Base-by-base conservation (phyloP, 768 basidiomycete species). In the Megacollybia marginata region DNA sequence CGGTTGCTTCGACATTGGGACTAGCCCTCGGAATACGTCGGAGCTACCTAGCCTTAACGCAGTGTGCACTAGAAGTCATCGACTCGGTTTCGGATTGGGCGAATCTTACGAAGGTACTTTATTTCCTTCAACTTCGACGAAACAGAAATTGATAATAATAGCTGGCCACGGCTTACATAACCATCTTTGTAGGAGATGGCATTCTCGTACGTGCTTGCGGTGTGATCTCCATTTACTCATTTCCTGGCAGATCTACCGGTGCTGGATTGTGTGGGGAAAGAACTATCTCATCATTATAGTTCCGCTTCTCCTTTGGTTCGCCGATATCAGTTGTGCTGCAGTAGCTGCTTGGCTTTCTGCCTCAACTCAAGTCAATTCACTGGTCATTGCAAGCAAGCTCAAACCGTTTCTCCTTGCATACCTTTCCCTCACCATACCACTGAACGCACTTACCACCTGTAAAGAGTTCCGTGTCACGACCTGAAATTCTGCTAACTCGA, bases 151-250 rank as follows among this genome's bases (percentile, higher is more conserved):
- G 6, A 28, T 28, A 28, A 28, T 6, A 28, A 28, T 6, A 28
- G 23, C 23, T 28, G 23, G 23, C 23, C 4, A 28, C 23, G 23
- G 23, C 23, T 28, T 28, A 28, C 23, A 28, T 28, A 28, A 28
- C 23, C 23, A 28, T 28, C 23, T 65, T 71, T 48, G 59, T 73
- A 12, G 73, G 71, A 12, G 73, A 74, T 57, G 57, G 56, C 36
- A 71, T 76, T 31, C 55, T 76, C 49, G 74, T 75, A 52, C 34
- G 61, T 56, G n/a, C n/a, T n/a, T n/a, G n/a, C n/a, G n/a, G n/a
- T n/a, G n/a, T n/a, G n/a, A n/a, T n/a, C n/a, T n/a, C n/a, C n/a
- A n/a, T n/a, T n/a, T n/a, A 31, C 8, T 33, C 23, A 13, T 48
- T 47, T 9, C 19, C 7, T 18, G 7, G 12, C 23, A 72, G 70